These are phyloP conservation scores for Populus ilicifolia DNA, from an alignment of 345 rosid species.

Conservation along the genomic window DNA sequence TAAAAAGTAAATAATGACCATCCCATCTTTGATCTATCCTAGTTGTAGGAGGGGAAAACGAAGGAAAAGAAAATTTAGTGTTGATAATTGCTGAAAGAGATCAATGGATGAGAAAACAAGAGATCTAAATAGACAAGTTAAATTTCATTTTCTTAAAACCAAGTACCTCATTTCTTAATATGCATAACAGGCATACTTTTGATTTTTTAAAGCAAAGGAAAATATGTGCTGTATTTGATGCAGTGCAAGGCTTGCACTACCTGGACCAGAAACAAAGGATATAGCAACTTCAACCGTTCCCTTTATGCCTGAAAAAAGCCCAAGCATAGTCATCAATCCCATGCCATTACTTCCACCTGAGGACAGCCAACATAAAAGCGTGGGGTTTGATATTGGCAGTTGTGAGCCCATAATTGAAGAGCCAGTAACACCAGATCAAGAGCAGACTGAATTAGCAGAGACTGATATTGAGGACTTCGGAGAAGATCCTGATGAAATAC, in stretches of 20 bases:
- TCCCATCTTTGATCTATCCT: background rate
- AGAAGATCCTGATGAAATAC: conserved; percentile 82
- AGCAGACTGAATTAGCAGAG: conserved; percentile 34
- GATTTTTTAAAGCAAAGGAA: conserved; percentile 12
- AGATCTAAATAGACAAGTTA: background rate
- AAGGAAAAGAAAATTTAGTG: background rate
- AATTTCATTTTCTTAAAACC: background rate
- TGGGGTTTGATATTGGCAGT: conserved; percentile 20
- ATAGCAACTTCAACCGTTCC: conserved; percentile 40
- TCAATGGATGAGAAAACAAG: background rate
- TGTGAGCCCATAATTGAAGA: conserved; percentile 75
- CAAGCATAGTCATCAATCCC: conserved; percentile 37
- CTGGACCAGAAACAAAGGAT: conserved; percentile 72
- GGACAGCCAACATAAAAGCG: conserved; percentile 29
- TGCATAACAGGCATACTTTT: conserved; percentile 4
- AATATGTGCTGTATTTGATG: conserved; percentile 24
- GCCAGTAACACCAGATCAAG: conserved; percentile 76
- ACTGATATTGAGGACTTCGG: conserved; percentile 71
- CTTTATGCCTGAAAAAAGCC: conserved; percentile 31
- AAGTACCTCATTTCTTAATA: background rate
- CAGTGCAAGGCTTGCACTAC: conserved; percentile 89
- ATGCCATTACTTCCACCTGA: conserved; percentile 43
- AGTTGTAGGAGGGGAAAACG: background rate
- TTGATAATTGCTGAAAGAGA: background rate
- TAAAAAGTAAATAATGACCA: background rate